phyloP scores from a whole-genome alignment of 148 eudicot genomes.

The Mesembryanthemum crystallinum region DNA sequence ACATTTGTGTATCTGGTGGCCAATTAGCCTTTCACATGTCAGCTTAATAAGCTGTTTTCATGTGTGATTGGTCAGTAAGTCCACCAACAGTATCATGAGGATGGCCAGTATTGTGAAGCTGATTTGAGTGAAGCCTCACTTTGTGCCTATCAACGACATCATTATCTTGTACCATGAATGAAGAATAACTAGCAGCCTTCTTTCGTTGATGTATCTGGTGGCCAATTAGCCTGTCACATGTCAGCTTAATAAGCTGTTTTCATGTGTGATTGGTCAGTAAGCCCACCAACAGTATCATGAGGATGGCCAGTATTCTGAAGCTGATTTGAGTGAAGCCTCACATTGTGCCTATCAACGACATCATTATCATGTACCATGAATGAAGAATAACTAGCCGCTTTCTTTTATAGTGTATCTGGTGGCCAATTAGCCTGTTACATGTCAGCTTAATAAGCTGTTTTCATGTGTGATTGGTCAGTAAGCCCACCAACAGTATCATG shows the following conservation, averaged over 20 bases:
- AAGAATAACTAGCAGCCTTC: background rate
- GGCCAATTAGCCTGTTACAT: conserved; percentile 55
- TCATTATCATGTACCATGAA: background rate
- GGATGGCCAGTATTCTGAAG: conserved; percentile 22
- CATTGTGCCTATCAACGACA: conserved; percentile 34
- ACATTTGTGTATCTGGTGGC: conserved; percentile 30
- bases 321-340: conserved; percentile 19
- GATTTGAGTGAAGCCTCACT: conserved; percentile 22
- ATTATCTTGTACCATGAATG: background rate
- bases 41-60: conserved; percentile 29
- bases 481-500: conserved; percentile 33
- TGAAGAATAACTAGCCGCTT: background rate
- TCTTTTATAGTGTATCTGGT: conserved; percentile 21
- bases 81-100: conserved; percentile 31
- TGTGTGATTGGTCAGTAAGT: conserved; percentile 64
- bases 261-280: conserved; percentile 63
- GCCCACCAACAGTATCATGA: conserved; percentile 33
- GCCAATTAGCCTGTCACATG: conserved; percentile 52
- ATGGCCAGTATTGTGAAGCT: conserved; percentile 22
- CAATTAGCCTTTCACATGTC: conserved; percentile 49
- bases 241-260: conserved; percentile 31
- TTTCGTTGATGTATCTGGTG: conserved; percentile 29
- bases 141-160: conserved; percentile 32
- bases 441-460: conserved; percentile 30
- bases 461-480: conserved; percentile 60